These are phyloP conservation scores for Hypoxylon fragiforme DNA, from an alignment of 495 filamentous ascomycete genomes.

Conservation along the genomic window DNA sequence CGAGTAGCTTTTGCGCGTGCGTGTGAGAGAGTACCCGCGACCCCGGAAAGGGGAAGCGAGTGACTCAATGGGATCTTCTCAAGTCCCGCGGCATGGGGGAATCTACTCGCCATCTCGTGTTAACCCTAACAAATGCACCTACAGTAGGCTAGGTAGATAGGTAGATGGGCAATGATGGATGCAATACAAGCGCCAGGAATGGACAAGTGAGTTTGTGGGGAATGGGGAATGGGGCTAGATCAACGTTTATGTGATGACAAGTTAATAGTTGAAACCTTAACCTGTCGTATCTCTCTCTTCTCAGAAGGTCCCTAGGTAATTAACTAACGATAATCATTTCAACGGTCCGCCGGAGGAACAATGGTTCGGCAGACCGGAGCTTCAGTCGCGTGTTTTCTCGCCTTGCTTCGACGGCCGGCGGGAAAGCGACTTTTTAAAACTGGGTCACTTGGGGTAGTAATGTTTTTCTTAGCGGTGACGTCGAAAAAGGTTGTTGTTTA, in stretches of 20 bases:
- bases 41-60: conserved; percentile 16
- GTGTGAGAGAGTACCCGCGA: conserved; percentile 16
- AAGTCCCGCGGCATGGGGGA: conserved; percentile 20
- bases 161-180: no score
- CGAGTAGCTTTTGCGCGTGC: no score
- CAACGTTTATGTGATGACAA: conserved; percentile 29
- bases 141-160: no score
- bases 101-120: conserved; percentile 15
- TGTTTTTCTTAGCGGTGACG: conserved; percentile 35
- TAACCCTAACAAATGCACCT: conserved; percentile 6
- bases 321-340: no score
- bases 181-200: background rate
- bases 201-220: background rate
- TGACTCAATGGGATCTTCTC: conserved; percentile 2
- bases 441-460: no score
- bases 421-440: no score
- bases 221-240: conserved; percentile 24
- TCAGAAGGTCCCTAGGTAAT: no score
- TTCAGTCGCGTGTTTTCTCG: conserved; percentile 22
- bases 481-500: conserved; percentile 32
- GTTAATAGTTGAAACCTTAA: conserved; percentile 14
- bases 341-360: conserved; percentile 30
- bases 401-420: conserved; percentile 6
- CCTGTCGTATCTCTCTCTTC: background rate
- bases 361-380: conserved; percentile 35